Evolutionary conservation across 805 yeast species (phyloP).

Genomic region (Monosporozyma unispora): DNA sequence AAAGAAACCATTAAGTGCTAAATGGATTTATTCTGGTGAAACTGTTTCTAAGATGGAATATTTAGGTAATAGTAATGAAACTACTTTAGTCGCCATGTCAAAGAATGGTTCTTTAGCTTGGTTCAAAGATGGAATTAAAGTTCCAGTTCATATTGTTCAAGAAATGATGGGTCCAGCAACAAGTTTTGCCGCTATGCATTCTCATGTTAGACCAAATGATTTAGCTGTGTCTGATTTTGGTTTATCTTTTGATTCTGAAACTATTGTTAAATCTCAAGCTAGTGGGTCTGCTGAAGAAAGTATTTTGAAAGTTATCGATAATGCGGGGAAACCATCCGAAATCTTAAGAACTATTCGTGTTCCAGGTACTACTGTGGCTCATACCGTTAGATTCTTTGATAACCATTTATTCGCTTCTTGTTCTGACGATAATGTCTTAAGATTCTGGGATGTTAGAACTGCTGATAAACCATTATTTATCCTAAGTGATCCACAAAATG

Average conservation of each 20-base stretch:
- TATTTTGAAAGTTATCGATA: constrained; percentile 25
- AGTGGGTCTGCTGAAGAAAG: constrained; percentile 23
- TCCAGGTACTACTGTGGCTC: constrained; percentile 25
- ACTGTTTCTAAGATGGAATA: constrained; percentile 22
- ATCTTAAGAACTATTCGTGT: constrained; percentile 20
- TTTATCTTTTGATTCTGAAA: constrained; percentile 18
- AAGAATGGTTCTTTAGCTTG: constrained; percentile 28
- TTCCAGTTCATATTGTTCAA: constrained; percentile 26
- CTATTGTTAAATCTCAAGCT: constrained; percentile 26
- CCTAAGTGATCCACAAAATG: constrained; percentile 22
- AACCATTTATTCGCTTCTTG: constrained; percentile 26
- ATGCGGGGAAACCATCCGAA: constrained; percentile 26
- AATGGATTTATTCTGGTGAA: constrained; percentile 28
- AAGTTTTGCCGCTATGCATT: constrained; percentile 24
- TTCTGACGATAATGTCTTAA: constrained; percentile 25
- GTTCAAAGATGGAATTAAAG: constrained; percentile 25
- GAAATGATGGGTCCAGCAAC: constrained; percentile 29
- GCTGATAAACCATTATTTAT: constrained; percentile 20
- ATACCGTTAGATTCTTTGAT: constrained; percentile 26
- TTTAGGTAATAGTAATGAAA: constrained; percentile 31
- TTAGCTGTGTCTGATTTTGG: constrained; percentile 25
- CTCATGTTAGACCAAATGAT: constrained; percentile 15
- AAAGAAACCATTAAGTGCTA: constrained; percentile 12
- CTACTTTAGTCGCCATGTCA: constrained; percentile 29
- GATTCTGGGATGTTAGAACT: constrained; percentile 29